Evolutionary conservation across 106 monocot genomes (phyloP).

Genomic region (Xerophyta viscosa): DNA sequence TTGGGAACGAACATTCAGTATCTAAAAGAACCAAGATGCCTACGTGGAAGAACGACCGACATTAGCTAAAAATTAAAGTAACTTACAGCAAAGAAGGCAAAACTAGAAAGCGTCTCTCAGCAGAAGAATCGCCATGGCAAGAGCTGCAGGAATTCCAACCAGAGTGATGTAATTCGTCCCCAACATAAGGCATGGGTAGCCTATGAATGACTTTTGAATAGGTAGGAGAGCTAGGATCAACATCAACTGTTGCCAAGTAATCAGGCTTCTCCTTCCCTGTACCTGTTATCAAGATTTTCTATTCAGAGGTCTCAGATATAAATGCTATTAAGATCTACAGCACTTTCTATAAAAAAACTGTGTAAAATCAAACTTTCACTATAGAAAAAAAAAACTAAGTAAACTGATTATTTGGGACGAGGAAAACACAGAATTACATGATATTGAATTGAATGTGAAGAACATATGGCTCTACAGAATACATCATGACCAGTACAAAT

Average conservation of each 20-base stretch:
- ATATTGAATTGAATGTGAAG: too few species aligned
- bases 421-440: too few species aligned
- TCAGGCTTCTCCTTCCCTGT: slow-evolving; percentile 78
- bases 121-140: slow-evolving; percentile 78
- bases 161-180: slow-evolving; percentile 92
- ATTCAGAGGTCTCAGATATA: background rate
- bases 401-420: too few species aligned
- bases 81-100: slow-evolving; percentile 87
- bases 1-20: too few species aligned
- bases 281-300: slow-evolving; percentile 26
- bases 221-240: slow-evolving; percentile 79
- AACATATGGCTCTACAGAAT: too few species aligned
- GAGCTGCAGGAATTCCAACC: slow-evolving; percentile 99
- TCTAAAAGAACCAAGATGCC: too few species aligned
- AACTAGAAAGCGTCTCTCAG: slow-evolving; percentile 57
- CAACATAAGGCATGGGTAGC: slow-evolving; percentile 50
- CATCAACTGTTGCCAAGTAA: slow-evolving; percentile 84
- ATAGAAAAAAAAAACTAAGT: too few species aligned
- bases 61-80: background rate
- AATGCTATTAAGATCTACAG: background rate
- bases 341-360: background rate
- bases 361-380: too few species aligned
- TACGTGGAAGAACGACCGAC: too few species aligned
- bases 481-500: too few species aligned
- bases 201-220: slow-evolving; percentile 89